Evolutionary conservation across 192 early-diverging fungal genomes (phyloP).

Genomic region (Irineochytrium annulatum): DNA sequence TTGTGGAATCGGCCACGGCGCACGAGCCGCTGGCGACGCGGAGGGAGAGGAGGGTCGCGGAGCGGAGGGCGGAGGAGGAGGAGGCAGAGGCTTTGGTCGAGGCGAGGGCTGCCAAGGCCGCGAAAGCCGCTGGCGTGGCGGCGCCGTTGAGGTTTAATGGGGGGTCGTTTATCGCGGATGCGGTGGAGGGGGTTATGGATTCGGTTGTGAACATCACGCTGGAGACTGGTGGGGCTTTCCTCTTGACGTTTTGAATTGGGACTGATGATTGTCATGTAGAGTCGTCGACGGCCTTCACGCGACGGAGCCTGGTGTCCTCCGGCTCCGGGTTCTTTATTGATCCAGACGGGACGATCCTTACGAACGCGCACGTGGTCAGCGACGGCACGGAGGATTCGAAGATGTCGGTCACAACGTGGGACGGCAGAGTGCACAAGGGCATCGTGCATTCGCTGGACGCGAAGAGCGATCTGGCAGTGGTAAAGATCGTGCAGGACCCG

Average conservation of each 20-base stretch:
- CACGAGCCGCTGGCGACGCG: no score
- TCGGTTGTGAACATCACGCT: slow-evolving; percentile 46
- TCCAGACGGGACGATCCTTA: slow-evolving; percentile 35
- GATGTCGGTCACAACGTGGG: slow-evolving; percentile 27
- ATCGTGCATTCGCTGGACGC: slow-evolving; percentile 38
- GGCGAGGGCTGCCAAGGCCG: no score
- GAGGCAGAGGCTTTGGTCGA: no score
- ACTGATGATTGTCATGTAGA: slow-evolving; percentile 1
- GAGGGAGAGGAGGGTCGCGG: no score
- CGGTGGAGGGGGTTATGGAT: slow-evolving; percentile 39
- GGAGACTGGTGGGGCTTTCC: slow-evolving; percentile 38
- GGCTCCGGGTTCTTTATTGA: slow-evolving; percentile 50
- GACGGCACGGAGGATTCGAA: slow-evolving; percentile 14
- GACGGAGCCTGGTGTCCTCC: slow-evolving; percentile 28
- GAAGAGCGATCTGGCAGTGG: slow-evolving; percentile 41
- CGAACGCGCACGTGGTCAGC: slow-evolving; percentile 41
- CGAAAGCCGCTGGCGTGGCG: no score
- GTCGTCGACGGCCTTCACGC: neutral
- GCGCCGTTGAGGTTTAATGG: no score
- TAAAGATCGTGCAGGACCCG: slow-evolving; percentile 22
- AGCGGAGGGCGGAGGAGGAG: no score
- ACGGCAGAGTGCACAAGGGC: slow-evolving; percentile 35
- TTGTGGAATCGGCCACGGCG: no score
- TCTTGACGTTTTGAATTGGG: no score
- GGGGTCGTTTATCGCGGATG: slow-evolving; percentile 44